Conservation (phyloP, 2,329 filamentous ascomycete species). For the Nothophoma quercina region DNA sequence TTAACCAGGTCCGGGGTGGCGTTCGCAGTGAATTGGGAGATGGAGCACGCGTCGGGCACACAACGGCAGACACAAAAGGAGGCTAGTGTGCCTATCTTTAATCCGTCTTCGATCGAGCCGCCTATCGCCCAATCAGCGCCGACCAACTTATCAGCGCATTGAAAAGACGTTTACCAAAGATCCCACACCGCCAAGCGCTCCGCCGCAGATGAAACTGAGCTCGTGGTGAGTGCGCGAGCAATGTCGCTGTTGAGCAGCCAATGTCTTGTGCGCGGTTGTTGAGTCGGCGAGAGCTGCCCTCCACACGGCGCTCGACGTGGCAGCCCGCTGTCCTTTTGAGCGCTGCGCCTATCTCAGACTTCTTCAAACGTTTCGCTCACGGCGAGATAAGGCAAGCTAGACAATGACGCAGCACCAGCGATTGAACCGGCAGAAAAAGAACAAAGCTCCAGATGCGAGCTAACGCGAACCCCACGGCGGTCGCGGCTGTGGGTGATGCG, state of each 20-base stretch:
- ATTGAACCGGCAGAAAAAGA: constrained; percentile 40
- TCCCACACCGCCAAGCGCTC: constrained; percentile 39
- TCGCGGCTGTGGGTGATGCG: constrained; percentile 43
- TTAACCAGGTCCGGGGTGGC: constrained; percentile 16
- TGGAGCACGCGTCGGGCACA: constrained; percentile 7
- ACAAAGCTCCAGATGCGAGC: constrained; percentile 43
- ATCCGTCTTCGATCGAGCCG: constrained; percentile 1
- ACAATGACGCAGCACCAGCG: constrained; percentile 38
- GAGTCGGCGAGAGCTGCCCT: constrained; percentile 21
- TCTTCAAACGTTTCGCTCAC: constrained; percentile 22
- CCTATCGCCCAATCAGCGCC: constrained; percentile 17
- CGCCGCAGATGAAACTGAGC: constrained; percentile 33
- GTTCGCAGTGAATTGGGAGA: constrained; percentile 6
- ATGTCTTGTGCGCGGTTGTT: constrained; percentile 10
- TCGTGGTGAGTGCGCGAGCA: constrained; percentile 12
- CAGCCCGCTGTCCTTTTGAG: constrained; percentile 11
- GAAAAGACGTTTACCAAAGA: constrained; percentile 23
- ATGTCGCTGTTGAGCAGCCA: constrained; percentile 13
- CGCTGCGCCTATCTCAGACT: constrained; percentile 23
- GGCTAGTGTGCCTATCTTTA: constrained; percentile 11
- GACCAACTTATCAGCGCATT: constrained; percentile 23
- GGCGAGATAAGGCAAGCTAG: constrained; percentile 35
- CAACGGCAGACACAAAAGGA: constrained; percentile 14
- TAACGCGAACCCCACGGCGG: constrained; percentile 48
- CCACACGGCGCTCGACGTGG: constrained; percentile 20